Evolutionary conservation across 2,329 filamentous ascomycete species (phyloP), one percentile per base, ranked within the genome.

Genomic region (Epichloe elymi): DNA sequence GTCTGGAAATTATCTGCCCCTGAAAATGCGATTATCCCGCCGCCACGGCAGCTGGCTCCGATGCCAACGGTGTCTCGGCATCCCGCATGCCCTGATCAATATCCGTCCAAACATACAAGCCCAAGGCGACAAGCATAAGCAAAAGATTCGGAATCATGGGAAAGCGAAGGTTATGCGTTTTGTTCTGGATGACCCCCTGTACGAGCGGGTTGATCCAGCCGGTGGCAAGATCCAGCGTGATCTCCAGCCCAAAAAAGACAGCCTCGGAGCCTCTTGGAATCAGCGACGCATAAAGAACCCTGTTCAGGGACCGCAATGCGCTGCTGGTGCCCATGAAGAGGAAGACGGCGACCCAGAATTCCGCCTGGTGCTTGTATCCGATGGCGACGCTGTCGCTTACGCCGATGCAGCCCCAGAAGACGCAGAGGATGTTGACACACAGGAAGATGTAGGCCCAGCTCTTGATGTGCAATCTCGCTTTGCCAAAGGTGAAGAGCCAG

Each of bases 251-350:
- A 17, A 57, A 15, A 15, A 53, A 57, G 17, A 49, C 42, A 1
- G 56, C 56, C 40, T 57, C 56, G 12, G 56, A 57, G 8, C 56
- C 54, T 14, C 50, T 55, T 7, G 54, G 56, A 11, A 57, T 57
- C 12, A 57, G 48, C n/a, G 56, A 57, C 7, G 56, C 48, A 17
- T 54, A 57, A 2, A 57, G 43, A 1, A 56, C 56, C 4, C 56
- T 49, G 41, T 57, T 57, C 12, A 57, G 53, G 8, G 56, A 56
- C 19, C 56, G 51, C 30, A 57, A 50, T 3, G 56, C 56, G 33
- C 56, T 57, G 37, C 56, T 57, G n/a, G 53, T 53, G 50, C 54
- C 52, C 53, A 56, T 57, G 38, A 57, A 56, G 19, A 57, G 48
- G 20, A 51, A 49, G 19, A 49, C 40, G 15, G 50, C 53, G 26